Conservation (phyloP, 495 filamentous ascomycete genomes). For the Poronia punctata region DNA sequence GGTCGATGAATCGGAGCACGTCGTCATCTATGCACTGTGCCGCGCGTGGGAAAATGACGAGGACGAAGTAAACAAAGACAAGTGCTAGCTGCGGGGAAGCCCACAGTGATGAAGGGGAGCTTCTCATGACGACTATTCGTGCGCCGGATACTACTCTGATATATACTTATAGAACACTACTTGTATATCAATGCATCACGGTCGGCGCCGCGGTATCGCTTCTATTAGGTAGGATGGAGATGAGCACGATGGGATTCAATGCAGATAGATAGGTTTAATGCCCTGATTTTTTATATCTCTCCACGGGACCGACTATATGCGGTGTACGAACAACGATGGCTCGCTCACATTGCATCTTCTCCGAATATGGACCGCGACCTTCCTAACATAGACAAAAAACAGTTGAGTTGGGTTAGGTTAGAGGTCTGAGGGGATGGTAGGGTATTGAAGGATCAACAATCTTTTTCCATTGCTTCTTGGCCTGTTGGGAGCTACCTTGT, state of each 20-base stretch:
- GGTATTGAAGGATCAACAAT: not conserved
- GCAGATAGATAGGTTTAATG: too few species aligned
- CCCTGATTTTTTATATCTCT: too few species aligned
- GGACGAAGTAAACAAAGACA: slow-evolving; percentile 3
- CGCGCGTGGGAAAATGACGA: slow-evolving; percentile 11
- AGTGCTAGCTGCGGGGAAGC: slow-evolving; percentile 15
- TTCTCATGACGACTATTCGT: not conserved
- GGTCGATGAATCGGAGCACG: slow-evolving; percentile 38
- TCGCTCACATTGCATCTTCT: slow-evolving; percentile 9
- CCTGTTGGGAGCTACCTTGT: too few species aligned
- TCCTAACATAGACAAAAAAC: slow-evolving; percentile 3
- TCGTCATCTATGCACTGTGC: slow-evolving; percentile 12
- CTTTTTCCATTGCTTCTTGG: too few species aligned
- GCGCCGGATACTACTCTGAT: not conserved
- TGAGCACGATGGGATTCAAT: too few species aligned
- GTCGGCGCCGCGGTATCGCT: too few species aligned
- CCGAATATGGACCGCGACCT: slow-evolving; percentile 5
- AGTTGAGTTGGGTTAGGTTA: too few species aligned
- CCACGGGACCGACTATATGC: slow-evolving; percentile 6
- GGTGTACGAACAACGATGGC: too few species aligned
- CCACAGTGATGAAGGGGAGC: not conserved
- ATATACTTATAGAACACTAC: too few species aligned
- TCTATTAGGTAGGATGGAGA: too few species aligned
- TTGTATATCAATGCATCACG: too few species aligned
- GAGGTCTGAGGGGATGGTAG: not conserved